phyloP scores from a whole-genome alignment of 805 yeast species.

The Kazachstania bromeliacearum region DNA sequence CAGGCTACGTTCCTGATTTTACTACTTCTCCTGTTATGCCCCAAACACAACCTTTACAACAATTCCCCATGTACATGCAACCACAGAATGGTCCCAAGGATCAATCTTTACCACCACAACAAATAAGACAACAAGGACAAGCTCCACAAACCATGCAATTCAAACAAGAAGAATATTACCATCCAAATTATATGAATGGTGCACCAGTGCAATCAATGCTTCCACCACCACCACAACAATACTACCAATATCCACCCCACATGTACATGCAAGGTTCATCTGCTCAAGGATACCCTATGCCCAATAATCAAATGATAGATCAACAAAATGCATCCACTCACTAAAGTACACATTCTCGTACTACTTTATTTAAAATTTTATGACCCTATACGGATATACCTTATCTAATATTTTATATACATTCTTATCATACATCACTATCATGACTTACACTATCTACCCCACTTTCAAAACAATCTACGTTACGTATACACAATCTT shows the following conservation, averaged over 20 bases:
- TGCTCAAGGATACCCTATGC: slow-evolving; percentile 1
- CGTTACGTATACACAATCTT: too few relatives aligned
- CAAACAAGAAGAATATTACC: slow-evolving; percentile 6
- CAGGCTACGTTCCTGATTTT: too few relatives aligned
- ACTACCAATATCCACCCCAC: slow-evolving; percentile 4
- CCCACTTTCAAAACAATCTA: too few relatives aligned
- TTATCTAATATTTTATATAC: too few relatives aligned
- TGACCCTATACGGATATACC: too few relatives aligned
- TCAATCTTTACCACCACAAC: slow-evolving; percentile 93
- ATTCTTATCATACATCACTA: too few relatives aligned
- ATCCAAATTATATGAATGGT: slow-evolving; percentile 8
- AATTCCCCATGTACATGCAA: neutral
- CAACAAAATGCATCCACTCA: slow-evolving; percentile 1
- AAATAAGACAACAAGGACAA: slow-evolving; percentile 45
- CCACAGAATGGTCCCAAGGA: slow-evolving; percentile 11
- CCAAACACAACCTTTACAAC: neutral
- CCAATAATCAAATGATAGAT: neutral
- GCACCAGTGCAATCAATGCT: slow-evolving; percentile 9
- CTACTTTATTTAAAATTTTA: too few relatives aligned
- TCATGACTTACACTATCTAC: too few relatives aligned
- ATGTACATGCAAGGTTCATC: neutral
- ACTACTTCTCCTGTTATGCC: neutral
- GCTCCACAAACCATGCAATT: too few relatives aligned
- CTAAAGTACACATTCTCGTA: too few relatives aligned
- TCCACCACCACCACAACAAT: slow-evolving; percentile 2